phyloP scores from a whole-genome alignment of 73 alveolate species.

The Tetrahymena malaccensis region DNA sequence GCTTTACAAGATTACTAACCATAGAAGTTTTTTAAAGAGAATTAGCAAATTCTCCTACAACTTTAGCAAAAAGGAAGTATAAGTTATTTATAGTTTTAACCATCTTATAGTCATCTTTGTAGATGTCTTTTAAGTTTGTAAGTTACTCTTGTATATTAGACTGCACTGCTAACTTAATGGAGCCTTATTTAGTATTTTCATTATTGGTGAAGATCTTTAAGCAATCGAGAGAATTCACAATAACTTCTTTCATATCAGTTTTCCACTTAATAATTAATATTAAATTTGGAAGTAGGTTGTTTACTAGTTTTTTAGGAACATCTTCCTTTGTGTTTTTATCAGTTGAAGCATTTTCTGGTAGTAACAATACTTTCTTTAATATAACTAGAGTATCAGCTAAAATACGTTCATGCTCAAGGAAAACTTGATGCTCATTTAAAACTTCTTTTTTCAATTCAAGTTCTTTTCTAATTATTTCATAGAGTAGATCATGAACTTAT shows the following conservation, averaged over 20 bases:
- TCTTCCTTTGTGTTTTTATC: neutral
- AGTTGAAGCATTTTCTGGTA: neutral
- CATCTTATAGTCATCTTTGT: neutral
- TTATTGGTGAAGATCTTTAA: neutral
- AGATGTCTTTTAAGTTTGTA: neutral
- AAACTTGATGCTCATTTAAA: neutral
- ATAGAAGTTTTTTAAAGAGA: neutral
- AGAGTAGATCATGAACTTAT: neutral
- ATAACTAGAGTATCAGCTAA: neutral
- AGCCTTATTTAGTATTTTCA: neutral
- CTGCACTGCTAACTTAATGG: neutral
- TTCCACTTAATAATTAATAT: neutral
- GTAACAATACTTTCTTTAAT: neutral
- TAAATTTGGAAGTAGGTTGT: neutral
- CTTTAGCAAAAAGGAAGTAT: neutral
- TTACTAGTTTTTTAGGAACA: neutral
- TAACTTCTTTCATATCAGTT: neutral
- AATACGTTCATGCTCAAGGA: neutral
- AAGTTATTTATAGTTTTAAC: neutral
- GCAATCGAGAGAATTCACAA: neutral
- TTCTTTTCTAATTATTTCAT: neutral
- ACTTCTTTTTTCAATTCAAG: neutral
- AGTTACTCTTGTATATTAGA: neutral
- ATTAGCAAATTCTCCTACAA: neutral
- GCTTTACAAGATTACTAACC: neutral